phyloP scores from a whole-genome alignment of 2,329 filamentous ascomycete species.

The Geosmithia morbida region DNA sequence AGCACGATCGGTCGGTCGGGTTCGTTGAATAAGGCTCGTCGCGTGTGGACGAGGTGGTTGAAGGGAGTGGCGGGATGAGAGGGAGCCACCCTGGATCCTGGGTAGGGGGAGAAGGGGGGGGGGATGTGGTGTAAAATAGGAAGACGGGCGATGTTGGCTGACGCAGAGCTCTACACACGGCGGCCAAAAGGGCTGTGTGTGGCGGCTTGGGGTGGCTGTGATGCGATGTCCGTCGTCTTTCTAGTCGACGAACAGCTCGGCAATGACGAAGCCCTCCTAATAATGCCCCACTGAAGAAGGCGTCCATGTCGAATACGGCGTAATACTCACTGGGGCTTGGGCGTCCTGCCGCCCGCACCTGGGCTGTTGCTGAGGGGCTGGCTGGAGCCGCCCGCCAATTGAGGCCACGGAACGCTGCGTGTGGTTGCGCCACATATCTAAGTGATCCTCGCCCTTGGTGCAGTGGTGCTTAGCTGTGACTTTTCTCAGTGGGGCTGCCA shows the following conservation, averaged over 20 bases:
- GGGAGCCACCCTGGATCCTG: not conserved
- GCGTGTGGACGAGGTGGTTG: not conserved
- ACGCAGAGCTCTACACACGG: not conserved
- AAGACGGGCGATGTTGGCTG: not conserved
- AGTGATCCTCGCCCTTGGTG: not conserved
- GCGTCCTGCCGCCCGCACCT: too few relatives aligned
- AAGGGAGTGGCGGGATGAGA: not conserved
- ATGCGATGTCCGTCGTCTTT: not conserved
- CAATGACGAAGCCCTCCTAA: conserved; percentile 3
- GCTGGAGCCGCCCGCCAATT: not conserved
- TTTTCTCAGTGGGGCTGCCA: not conserved
- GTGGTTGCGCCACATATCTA: conserved; percentile 1
- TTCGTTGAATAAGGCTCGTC: not conserved
- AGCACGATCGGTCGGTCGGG: not conserved
- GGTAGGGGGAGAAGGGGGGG: not conserved
- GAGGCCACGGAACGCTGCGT: not conserved
- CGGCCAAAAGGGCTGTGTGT: not conserved
- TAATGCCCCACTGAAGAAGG: conserved; percentile 1
- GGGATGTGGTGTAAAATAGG: not conserved
- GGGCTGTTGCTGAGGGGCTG: not conserved
- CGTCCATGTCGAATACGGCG: not conserved
- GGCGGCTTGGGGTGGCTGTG: not conserved
- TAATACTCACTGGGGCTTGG: not conserved
- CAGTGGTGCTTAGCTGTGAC: not conserved
- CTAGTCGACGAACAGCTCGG: not conserved